phyloP scores from a whole-genome alignment of 2,329 filamentous ascomycete species.

The Arthrobotrys musiformis region DNA sequence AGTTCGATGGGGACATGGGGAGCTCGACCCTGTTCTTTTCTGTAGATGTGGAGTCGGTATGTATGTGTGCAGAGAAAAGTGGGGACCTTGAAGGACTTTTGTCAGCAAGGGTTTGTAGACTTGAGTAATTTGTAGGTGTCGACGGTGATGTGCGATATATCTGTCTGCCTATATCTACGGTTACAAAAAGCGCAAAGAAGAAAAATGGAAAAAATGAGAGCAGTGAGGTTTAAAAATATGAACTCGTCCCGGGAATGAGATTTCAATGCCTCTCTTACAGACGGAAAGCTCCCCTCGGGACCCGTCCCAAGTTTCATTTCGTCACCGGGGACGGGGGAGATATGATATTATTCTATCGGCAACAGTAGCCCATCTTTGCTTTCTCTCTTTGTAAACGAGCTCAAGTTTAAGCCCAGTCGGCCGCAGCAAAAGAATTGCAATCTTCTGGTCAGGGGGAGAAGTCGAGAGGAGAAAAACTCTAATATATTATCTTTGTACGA shows the following conservation, averaged over 20 bases:
- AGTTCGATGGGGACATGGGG: slow-evolving; percentile 11
- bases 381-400: neutral
- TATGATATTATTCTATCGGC: slow-evolving; percentile 14
- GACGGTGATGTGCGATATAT: neutral
- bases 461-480: neutral
- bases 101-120: slow-evolving; percentile 3
- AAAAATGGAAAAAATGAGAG: neutral
- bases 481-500: slow-evolving; percentile 1
- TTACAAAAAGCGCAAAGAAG: neutral
- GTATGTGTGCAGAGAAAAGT: neutral
- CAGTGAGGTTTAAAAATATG: neutral
- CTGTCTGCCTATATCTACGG: neutral
- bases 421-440: neutral
- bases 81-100: neutral
- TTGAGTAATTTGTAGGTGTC: neutral
- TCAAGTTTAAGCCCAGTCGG: neutral
- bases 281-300: neutral
- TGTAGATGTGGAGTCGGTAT: neutral
- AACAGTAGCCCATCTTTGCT: neutral
- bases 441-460: neutral
- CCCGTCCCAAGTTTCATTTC: neutral
- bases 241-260: neutral
- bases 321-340: neutral
- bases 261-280: neutral
- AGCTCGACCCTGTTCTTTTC: slow-evolving; percentile 10